phyloP scores from a whole-genome alignment of 2,329 filamentous ascomycete species.

The Fusarium newnesense region DNA sequence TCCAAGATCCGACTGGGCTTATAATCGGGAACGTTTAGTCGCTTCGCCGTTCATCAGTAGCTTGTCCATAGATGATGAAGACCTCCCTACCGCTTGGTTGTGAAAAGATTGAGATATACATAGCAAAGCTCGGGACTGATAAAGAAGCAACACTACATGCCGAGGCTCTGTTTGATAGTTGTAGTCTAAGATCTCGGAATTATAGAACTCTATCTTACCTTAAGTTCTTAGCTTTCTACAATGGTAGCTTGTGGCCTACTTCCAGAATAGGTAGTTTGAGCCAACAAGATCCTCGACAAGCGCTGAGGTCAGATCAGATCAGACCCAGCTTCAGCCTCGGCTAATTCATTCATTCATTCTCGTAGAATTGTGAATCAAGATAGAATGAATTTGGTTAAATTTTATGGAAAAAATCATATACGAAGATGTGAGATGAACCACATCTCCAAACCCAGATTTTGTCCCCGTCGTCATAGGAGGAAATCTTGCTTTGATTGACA shows the following conservation, averaged over 20 bases:
- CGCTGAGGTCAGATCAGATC: constrained; percentile 14
- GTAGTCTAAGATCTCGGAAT: background rate
- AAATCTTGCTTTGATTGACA: background rate
- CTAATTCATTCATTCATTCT: background rate
- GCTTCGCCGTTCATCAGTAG: background rate
- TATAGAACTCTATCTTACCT: background rate
- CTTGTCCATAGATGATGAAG: background rate
- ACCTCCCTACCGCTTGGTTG: background rate
- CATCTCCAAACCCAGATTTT: background rate
- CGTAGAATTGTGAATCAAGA: background rate
- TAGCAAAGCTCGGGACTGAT: background rate
- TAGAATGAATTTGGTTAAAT: background rate
- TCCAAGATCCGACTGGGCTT: background rate
- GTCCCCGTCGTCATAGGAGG: background rate
- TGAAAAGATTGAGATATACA: background rate
- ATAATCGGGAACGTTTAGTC: background rate
- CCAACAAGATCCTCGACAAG: constrained; percentile 7
- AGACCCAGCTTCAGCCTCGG: background rate
- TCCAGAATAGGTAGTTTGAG: background rate
- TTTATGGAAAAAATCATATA: background rate
- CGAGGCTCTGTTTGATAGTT: background rate
- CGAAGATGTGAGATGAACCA: background rate
- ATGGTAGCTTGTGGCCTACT: background rate
- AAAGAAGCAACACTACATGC: background rate
- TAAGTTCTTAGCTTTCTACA: background rate